A percentile compares a stretch with the other conserved stretches of the same genome.
Evolutionary conservation across 176 grass and related monocot genomes (phyloP).

Genomic region (Carex littledalei): DNA sequence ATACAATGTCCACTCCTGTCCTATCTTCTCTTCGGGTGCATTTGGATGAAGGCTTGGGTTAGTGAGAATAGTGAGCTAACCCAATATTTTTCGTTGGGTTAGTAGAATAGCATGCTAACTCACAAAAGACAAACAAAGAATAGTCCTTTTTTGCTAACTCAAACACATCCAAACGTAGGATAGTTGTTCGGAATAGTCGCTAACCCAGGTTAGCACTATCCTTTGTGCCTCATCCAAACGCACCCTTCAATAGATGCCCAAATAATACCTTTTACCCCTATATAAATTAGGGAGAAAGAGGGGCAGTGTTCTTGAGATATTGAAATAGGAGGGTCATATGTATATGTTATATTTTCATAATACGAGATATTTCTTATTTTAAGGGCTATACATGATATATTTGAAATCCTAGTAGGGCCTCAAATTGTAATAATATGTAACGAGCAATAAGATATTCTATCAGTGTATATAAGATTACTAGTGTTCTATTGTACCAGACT

Average conservation of each 20-base stretch:
- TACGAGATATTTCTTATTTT: not conserved
- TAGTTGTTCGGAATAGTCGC: too few species aligned
- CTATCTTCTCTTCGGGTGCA: not conserved
- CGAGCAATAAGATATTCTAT: not conserved
- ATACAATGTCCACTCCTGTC: not conserved
- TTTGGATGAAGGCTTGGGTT: too few species aligned
- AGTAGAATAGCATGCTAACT: too few species aligned
- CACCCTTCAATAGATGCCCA: not conserved
- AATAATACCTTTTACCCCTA: not conserved
- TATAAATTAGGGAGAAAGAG: not conserved
- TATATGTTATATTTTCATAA: not conserved
- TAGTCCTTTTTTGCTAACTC: too few species aligned
- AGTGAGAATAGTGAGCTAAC: too few species aligned
- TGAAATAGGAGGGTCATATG: not conserved
- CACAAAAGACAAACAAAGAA: too few species aligned
- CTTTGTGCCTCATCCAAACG: too few species aligned
- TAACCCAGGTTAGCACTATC: too few species aligned
- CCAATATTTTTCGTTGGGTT: too few species aligned
- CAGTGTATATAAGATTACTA: not conserved
- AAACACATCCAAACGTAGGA: too few species aligned
- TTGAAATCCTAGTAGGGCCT: not conserved
- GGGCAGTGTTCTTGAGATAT: not conserved
- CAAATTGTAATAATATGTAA: not conserved
- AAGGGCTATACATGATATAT: not conserved
- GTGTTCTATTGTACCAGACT: not conserved